A percentile compares a stretch with the other conserved stretches of the same genome.
phyloP scores from a whole-genome alignment of 2,329 filamentous ascomycete species.

The Calonectria pseudoreteaudii region DNA sequence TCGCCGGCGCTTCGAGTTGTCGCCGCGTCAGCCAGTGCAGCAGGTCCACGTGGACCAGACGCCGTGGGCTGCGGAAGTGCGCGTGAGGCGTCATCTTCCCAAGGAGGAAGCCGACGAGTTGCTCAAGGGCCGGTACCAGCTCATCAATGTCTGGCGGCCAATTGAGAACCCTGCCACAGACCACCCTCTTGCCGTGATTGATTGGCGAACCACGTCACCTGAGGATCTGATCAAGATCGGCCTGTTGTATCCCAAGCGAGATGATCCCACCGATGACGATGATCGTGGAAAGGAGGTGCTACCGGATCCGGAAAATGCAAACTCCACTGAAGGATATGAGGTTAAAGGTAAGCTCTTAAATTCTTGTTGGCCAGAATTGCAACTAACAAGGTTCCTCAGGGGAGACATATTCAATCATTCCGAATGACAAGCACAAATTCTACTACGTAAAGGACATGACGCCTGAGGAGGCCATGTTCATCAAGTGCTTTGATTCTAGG shows the following conservation, averaged over 20 bases:
- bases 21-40: constrained; percentile 74
- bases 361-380: rapidly evolving
- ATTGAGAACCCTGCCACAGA: constrained; percentile 43
- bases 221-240: constrained; percentile 40
- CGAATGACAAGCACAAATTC: constrained; percentile 36
- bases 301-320: constrained; percentile 27
- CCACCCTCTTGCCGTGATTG: constrained; percentile 39
- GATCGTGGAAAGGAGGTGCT: constrained; percentile 41
- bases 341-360: constrained; percentile 27
- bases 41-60: constrained; percentile 81
- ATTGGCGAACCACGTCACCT: constrained; percentile 38
- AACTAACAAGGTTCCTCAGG: constrained; percentile 3
- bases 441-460: constrained; percentile 44
- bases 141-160: constrained; percentile 62
- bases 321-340: constrained; percentile 37
- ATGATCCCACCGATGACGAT: constrained; percentile 33
- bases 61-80: constrained; percentile 67
- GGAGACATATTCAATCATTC: constrained; percentile 35
- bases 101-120: constrained; percentile 54
- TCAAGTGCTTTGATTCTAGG: constrained; percentile 44
- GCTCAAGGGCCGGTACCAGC: constrained; percentile 58
- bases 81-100: constrained; percentile 71
- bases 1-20: constrained; percentile 63
- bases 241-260: constrained; percentile 39
- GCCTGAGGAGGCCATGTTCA: constrained; percentile 43